phyloP scores from a whole-genome alignment of 2,329 filamentous ascomycete genomes.

The Ceratocystiopsis sp. region DNA sequence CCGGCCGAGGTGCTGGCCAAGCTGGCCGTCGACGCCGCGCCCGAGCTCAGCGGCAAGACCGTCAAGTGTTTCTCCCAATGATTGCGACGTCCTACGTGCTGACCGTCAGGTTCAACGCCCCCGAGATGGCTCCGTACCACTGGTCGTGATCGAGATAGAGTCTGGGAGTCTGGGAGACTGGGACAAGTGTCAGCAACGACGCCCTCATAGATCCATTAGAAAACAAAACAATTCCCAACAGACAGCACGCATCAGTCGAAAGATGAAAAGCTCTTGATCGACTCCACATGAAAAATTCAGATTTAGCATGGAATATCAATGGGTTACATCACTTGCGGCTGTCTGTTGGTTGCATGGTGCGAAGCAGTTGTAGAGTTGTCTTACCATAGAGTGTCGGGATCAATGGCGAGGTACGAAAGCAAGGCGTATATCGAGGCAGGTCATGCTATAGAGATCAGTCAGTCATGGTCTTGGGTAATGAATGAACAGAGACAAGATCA shows the following conservation, averaged over 20 bases:
- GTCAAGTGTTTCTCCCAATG: no score
- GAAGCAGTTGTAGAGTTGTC: no score
- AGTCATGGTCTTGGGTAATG: no score
- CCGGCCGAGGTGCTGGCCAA: slow-evolving; percentile 76
- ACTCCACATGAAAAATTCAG: slow-evolving; percentile 50
- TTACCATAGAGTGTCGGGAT: no score
- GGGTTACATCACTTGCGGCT: slow-evolving; percentile 43
- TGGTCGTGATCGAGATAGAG: background rate
- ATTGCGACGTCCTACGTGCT: background rate
- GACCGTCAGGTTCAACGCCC: slow-evolving; percentile 30
- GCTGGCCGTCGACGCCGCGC: slow-evolving; percentile 47
- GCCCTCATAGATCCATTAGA: no score
- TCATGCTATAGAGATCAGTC: no score
- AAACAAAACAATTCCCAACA: background rate
- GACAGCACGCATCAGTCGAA: slow-evolving; percentile 48
- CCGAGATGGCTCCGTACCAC: slow-evolving; percentile 30
- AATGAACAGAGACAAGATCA: no score
- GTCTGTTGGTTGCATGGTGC: background rate
- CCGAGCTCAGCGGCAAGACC: slow-evolving; percentile 50
- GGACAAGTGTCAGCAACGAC: background rate
- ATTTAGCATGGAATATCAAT: slow-evolving; percentile 61
- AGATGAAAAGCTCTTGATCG: slow-evolving; percentile 63
- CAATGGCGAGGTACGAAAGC: background rate
- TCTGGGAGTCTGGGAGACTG: background rate
- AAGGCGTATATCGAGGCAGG: no score